Percentiles rank a stretch among this genome's conserved stretches.
Conservation (phyloP, 2,329 filamentous ascomycete genomes). For the Drechmeria coniospora region DNA sequence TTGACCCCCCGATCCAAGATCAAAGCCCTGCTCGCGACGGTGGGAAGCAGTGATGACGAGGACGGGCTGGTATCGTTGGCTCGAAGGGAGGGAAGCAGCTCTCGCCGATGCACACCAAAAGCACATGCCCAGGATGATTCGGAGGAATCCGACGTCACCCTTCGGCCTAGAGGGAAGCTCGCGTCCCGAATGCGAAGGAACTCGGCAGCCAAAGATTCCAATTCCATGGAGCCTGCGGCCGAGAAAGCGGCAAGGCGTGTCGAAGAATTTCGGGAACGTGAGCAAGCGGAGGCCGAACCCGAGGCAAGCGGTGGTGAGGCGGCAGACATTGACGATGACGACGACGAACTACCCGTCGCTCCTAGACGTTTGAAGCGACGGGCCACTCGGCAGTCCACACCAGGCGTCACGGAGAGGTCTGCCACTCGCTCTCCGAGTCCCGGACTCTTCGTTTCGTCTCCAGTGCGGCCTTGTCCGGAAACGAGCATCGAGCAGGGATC, state of each 20-base stretch:
- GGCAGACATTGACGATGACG: conserved; percentile 20
- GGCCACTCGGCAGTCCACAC: conserved; percentile 16
- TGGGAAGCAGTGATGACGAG: conserved; percentile 36
- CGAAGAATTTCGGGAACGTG: conserved; percentile 24
- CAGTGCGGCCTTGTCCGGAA: conserved; percentile 19
- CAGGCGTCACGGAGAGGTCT: conserved; percentile 6
- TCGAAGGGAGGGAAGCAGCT: too few species aligned
- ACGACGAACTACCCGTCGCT: conserved; percentile 24
- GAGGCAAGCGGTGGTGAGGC: conserved; percentile 13
- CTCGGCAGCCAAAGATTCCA: conserved; percentile 3
- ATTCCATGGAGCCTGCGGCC: conserved; percentile 6
- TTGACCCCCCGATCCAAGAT: conserved; percentile 40
- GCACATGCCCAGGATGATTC: conserved; percentile 24
- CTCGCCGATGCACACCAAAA: conserved; percentile 3
- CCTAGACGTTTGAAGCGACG: conserved; percentile 24
- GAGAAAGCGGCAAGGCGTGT: conserved; percentile 23
- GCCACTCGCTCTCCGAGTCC: conserved; percentile 18
- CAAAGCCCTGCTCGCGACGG: conserved; percentile 32
- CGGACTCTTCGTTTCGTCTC: conserved; percentile 42
- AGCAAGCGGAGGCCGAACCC: conserved; percentile 9
- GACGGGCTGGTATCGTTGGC: conserved; percentile 7
- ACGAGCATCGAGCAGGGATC: conserved; percentile 17
- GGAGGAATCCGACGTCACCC: conserved; percentile 20
- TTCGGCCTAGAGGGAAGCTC: conserved; percentile 45
- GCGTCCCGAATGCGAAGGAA: conserved; percentile 45